Conservation (phyloP, 1,139 yeast genomes). For the Meyerozyma sp. region DNA sequence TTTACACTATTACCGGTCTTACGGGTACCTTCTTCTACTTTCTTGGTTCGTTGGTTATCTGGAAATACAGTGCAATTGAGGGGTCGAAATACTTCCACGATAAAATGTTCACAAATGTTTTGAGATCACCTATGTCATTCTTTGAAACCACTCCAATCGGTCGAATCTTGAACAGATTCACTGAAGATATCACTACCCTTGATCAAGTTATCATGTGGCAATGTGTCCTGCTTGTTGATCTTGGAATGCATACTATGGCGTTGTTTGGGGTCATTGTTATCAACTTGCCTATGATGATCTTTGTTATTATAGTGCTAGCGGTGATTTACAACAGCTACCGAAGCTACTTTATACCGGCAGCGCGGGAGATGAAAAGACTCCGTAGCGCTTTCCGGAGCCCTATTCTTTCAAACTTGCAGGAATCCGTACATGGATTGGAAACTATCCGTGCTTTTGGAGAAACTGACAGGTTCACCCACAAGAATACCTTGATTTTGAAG, state of each 20-base stretch:
- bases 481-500: conserved; percentile 8
- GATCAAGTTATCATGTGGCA: conserved; percentile 32
- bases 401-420: conserved; percentile 32
- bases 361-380: conserved; percentile 33
- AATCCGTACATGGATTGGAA: conserved; percentile 33
- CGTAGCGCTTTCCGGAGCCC: conserved; percentile 29
- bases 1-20: conserved; percentile 24
- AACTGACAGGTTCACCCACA: conserved; percentile 20
- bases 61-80: conserved; percentile 26
- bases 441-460: conserved; percentile 30
- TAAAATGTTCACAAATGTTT: conserved; percentile 30
- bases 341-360: conserved; percentile 26
- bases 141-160: conserved; percentile 43
- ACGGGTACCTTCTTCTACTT: conserved; percentile 22
- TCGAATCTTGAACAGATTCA: conserved; percentile 34
- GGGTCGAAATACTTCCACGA: conserved; percentile 35
- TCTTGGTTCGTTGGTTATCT: conserved; percentile 24
- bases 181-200: conserved; percentile 31
- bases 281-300: conserved; percentile 30
- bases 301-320: conserved; percentile 19
- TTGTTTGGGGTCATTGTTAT: conserved; percentile 23
- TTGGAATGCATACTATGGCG: conserved; percentile 9
- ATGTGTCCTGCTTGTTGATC: conserved; percentile 9
- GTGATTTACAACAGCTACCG: conserved; percentile 26
- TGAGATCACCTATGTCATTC: conserved; percentile 40